A percentile compares a stretch with the other conserved stretches of the same genome.
These are phyloP conservation scores for Funneliformis mosseae DNA, from an alignment of 192 early-diverging fungal species.

Conservation along the genomic window DNA sequence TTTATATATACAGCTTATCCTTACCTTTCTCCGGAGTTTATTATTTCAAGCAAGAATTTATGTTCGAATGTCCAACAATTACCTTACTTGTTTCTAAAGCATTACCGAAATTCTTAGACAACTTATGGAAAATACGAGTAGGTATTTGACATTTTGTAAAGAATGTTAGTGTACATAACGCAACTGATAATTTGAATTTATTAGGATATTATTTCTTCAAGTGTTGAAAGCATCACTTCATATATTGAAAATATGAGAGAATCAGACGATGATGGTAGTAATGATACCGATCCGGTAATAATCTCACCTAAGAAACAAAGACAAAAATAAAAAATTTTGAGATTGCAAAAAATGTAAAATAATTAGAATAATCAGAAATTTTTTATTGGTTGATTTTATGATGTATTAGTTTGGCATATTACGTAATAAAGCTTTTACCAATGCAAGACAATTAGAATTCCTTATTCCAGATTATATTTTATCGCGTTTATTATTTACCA, in stretches of 20 bases:
- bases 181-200: conserved; percentile 3
- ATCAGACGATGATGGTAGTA: not conserved
- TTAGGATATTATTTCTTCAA: conserved; percentile 3
- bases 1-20: not conserved
- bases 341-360: no score
- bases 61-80: not conserved
- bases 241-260: not conserved
- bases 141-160: not conserved
- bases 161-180: not conserved
- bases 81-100: not conserved
- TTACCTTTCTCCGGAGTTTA: not conserved
- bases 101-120: conserved; percentile 2
- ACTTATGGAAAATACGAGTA: not conserved
- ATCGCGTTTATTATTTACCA: no score
- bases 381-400: no score
- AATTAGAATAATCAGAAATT: no score
- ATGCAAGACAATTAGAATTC: no score
- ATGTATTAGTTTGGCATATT: no score
- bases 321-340: no score
- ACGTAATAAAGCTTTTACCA: no score
- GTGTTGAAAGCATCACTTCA: not conserved
- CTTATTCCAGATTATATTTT: no score
- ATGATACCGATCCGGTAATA: no score
- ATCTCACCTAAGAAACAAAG: no score
- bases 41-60: conserved; percentile 10